A percentile compares a stretch with the other conserved stretches of the same genome.
phyloP scores from a whole-genome alignment of 352 stramenopile genomes.

The Phytophthora ramorum region DNA sequence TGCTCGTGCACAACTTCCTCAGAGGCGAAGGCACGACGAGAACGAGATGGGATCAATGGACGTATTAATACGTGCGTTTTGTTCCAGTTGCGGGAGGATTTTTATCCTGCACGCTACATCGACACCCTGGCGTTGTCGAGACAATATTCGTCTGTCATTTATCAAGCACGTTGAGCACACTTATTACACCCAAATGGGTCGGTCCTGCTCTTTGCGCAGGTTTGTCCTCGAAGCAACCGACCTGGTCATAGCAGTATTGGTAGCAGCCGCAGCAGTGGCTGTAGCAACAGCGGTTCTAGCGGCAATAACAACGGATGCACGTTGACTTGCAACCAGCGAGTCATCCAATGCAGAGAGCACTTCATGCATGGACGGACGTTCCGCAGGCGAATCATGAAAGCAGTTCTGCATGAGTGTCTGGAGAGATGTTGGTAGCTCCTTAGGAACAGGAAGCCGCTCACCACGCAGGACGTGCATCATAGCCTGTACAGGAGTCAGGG shows the following conservation, averaged over 20 bases:
- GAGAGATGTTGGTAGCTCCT: conserved; percentile 53
- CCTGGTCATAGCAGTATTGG: conserved; percentile 25
- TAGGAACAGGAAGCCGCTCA: conserved; percentile 60
- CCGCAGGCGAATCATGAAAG: conserved; percentile 66
- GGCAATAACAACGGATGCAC: conserved; percentile 27
- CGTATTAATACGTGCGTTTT: too few relatives aligned
- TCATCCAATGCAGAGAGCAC: conserved; percentile 59
- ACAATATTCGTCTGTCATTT: conserved; percentile 6
- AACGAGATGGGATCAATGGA: too few relatives aligned
- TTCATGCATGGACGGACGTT: conserved; percentile 76
- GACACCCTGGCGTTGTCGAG: not conserved
- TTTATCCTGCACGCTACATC: not conserved
- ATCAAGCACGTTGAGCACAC: not conserved
- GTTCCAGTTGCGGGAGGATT: too few relatives aligned
- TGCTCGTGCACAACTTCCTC: too few relatives aligned
- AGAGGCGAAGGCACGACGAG: too few relatives aligned
- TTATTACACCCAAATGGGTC: conserved; percentile 42
- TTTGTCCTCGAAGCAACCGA: conserved; percentile 15
- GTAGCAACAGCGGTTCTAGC: conserved; percentile 26
- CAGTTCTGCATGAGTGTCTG: conserved; percentile 71
- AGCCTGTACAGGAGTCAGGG: conserved; percentile 62
- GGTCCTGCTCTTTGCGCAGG: conserved; percentile 27
- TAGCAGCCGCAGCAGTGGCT: conserved; percentile 20
- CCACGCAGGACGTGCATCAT: conserved; percentile 71
- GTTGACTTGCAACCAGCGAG: conserved; percentile 33